Evolutionary conservation across 345 rosid species (phyloP).

Genomic region (Salix caprea): DNA sequence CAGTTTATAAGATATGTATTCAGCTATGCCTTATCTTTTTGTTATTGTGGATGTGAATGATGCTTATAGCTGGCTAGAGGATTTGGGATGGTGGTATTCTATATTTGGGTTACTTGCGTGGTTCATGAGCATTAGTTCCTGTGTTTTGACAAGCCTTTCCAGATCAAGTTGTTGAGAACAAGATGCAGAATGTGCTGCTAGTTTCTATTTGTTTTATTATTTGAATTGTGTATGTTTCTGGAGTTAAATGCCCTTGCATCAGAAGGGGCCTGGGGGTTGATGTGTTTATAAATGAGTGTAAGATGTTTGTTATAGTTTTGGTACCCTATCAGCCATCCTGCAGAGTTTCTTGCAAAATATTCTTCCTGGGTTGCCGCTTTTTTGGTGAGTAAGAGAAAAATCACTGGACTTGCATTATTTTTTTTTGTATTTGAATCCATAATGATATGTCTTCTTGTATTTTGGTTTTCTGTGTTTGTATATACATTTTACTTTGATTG

Average conservation of each 20-base stretch:
- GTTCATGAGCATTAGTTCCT: slow-evolving; percentile 33
- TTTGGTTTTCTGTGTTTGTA: neutral
- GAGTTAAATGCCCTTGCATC: slow-evolving; percentile 53
- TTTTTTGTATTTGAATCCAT: slow-evolving; percentile 14
- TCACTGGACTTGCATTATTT: slow-evolving; percentile 29
- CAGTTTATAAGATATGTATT: neutral
- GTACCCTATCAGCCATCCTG: slow-evolving; percentile 62
- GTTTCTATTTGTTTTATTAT: slow-evolving; percentile 31
- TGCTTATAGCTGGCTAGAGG: slow-evolving; percentile 27
- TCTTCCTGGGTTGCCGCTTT: slow-evolving; percentile 53
- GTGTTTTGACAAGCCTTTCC: slow-evolving; percentile 25
- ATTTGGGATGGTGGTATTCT: slow-evolving; percentile 16
- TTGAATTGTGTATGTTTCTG: slow-evolving; percentile 33
- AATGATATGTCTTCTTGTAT: slow-evolving; percentile 6
- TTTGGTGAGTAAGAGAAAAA: slow-evolving; percentile 69
- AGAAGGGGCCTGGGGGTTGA: slow-evolving; percentile 55
- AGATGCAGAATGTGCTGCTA: slow-evolving; percentile 17
- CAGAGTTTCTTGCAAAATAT: slow-evolving; percentile 68
- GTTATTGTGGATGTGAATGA: slow-evolving; percentile 1
- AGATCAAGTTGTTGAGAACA: slow-evolving; percentile 32
- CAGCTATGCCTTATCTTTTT: neutral
- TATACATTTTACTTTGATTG: slow-evolving; percentile 14
- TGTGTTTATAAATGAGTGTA: slow-evolving; percentile 52
- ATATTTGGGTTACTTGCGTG: slow-evolving; percentile 22
- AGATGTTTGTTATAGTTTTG: slow-evolving; percentile 50